Evolutionary conservation across 352 stramenopile species (phyloP), one percentile per base, ranked within the genome.

Genomic region (Labyrinthula sp.): DNA sequence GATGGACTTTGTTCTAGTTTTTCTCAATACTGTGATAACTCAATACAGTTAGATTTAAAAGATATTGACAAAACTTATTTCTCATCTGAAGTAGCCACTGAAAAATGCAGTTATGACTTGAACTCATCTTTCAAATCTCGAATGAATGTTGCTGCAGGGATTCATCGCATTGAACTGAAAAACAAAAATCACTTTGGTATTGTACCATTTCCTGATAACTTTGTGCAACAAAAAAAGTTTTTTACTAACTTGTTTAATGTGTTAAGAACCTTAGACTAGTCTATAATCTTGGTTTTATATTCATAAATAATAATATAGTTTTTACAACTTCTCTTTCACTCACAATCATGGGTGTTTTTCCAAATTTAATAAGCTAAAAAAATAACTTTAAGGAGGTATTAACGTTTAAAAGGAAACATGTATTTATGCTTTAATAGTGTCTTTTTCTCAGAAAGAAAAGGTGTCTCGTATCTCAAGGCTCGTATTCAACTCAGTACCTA

Each of bases 121-220:
- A 28, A 8, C 4, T 15, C 1, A 31, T 14, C 0, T 20, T 12
- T 36, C 18, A 15, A 43, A 43, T 18, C 12, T 10, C 9, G 18
- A 3, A 15, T 3, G 10, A 31, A 33, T 49, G 7, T 15, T 20
- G 0, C 43, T 35, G 10, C 31, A 35, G 2, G 31, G 47, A 25
- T 52, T 45, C 23, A 52, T 25, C 17, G 43, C 6, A 31, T 50
- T 15, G 23, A 45, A 15, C 22, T 23, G n/a, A 35, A 52, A n/a
- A 21, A 17, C 30, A 31, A 52, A 24, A 24, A 52, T 25, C 43
- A 52, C 26, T 54, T 43, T 54, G 28, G 23, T 6, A 28, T 52
- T 8, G 43, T 52, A 12, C 43, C 43, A 5, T 50, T 52, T 21
- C 43, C 43, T 7, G 43, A 52, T 24, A 12, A 8, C 43, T 18